Evolutionary conservation across 306 rosid genomes (phyloP).

Genomic region (Trifolium pratense): DNA sequence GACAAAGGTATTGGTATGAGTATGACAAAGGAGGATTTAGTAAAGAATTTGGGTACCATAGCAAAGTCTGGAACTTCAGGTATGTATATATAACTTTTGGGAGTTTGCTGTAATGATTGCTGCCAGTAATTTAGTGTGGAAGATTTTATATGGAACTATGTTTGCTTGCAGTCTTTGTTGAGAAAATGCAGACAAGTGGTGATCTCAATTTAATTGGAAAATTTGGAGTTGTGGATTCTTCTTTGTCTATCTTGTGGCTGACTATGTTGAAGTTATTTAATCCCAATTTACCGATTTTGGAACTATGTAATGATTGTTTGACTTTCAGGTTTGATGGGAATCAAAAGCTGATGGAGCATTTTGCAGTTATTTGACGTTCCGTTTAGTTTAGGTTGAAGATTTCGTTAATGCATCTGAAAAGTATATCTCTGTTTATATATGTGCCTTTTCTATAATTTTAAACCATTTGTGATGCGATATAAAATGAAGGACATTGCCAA

Average conservation of each 20-base stretch:
- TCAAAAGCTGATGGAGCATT: constrained; percentile 99
- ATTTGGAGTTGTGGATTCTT: constrained; percentile 99
- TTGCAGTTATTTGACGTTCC: constrained; percentile 49
- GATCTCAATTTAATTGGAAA: constrained; percentile 98
- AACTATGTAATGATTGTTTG: constrained; percentile 13
- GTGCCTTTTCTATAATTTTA: too few species aligned
- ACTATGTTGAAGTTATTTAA: constrained; percentile 82
- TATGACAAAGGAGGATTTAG: too few species aligned
- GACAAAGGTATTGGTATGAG: too few species aligned
- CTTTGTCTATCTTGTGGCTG: constrained; percentile 97
- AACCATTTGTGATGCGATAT: too few species aligned
- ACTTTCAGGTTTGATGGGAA: constrained; percentile 90
- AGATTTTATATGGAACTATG: constrained; percentile 8
- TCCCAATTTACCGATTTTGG: background rate
- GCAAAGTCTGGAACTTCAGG: too few species aligned
- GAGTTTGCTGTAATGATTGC: background rate
- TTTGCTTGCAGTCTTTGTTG: constrained; percentile 76
- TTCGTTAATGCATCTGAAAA: too few species aligned
- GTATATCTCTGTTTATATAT: too few species aligned
- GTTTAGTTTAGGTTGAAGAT: too few species aligned
- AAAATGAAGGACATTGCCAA: too few species aligned
- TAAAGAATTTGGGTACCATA: too few species aligned
- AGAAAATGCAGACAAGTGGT: constrained; percentile 97
- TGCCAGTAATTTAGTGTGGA: background rate
- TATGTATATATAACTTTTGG: constrained; percentile 34